These are phyloP conservation scores for Trichoderma erinaceum DNA, from an alignment of 495 filamentous ascomycete genomes.

Conservation along the genomic window DNA sequence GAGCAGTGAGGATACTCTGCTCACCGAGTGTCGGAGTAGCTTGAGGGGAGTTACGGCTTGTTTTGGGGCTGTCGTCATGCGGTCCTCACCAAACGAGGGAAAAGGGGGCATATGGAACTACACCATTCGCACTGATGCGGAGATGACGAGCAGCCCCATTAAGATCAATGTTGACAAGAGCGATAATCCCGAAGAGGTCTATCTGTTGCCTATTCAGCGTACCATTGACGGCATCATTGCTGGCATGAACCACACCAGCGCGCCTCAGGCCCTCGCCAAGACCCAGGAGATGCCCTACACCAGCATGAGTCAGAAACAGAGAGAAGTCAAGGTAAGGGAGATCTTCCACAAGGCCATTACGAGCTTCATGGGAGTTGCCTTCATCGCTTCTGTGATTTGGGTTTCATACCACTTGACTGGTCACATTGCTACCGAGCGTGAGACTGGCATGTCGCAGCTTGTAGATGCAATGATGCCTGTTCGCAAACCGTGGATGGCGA, in stretches of 20 bases:
- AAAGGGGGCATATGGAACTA: slow-evolving; percentile 71
- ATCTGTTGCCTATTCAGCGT: slow-evolving; percentile 69
- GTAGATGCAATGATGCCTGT: slow-evolving; percentile 80
- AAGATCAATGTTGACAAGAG: slow-evolving; percentile 52
- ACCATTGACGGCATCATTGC: slow-evolving; percentile 71
- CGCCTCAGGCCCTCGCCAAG: slow-evolving; percentile 35
- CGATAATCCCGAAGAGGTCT: slow-evolving; percentile 65
- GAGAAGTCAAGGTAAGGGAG: slow-evolving; percentile 51
- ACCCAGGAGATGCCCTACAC: slow-evolving; percentile 70
- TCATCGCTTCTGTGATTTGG: slow-evolving; percentile 62
- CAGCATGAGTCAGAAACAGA: slow-evolving; percentile 55
- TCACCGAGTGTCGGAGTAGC: slow-evolving; percentile 55
- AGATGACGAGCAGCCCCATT: slow-evolving; percentile 38
- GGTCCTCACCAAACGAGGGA: slow-evolving; percentile 64
- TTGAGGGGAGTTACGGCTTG: slow-evolving; percentile 67
- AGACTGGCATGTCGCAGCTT: slow-evolving; percentile 71
- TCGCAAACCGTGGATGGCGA: slow-evolving; percentile 55
- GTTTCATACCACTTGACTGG: slow-evolving; percentile 72
- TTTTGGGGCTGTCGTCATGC: slow-evolving; percentile 70
- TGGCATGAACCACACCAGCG: slow-evolving; percentile 29
- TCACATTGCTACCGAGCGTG: slow-evolving; percentile 68
- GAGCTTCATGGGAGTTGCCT: slow-evolving; percentile 59
- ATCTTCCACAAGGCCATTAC: slow-evolving; percentile 65
- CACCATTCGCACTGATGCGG: slow-evolving; percentile 65
- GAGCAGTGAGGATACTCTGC: slow-evolving; percentile 46